Evolutionary conservation across 192 early-diverging fungal species (phyloP).

Genomic region (Coemansia sp.): DNA sequence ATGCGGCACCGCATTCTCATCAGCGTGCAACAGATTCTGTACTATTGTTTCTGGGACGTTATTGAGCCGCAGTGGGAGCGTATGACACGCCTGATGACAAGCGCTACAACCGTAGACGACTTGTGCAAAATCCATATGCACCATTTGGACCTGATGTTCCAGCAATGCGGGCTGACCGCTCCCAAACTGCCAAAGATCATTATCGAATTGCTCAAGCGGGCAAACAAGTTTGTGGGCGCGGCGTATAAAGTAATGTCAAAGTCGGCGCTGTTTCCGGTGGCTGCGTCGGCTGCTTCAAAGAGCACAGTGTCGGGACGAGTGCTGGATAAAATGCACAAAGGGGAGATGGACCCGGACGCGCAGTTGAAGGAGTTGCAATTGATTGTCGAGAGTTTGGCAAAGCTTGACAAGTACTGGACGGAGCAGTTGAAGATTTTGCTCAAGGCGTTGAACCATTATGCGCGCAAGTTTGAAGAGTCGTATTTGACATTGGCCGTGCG

Average conservation of each 20-base stretch:
- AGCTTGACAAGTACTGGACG: constrained; percentile 57
- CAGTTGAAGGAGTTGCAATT: constrained; percentile 37
- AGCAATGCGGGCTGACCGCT: constrained; percentile 87
- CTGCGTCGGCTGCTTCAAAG: constrained; percentile 33
- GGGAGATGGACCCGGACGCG: constrained; percentile 10
- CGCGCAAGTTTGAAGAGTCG: constrained; percentile 75
- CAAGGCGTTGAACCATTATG: constrained; percentile 76
- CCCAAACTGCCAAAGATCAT: constrained; percentile 75
- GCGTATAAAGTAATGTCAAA: constrained; percentile 29
- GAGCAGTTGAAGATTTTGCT: constrained; percentile 72
- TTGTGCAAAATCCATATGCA: constrained; percentile 76
- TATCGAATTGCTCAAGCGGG: constrained; percentile 38
- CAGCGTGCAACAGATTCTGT: constrained; percentile 90
- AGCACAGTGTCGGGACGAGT: constrained; percentile 22
- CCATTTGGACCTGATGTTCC: constrained; percentile 84
- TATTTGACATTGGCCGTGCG: constrained; percentile 60
- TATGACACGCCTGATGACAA: constrained; percentile 64
- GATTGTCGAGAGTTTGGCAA: constrained; percentile 44
- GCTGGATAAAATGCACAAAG: constrained; percentile 24
- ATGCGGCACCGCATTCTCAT: constrained; percentile 81
- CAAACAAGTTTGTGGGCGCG: constrained; percentile 29
- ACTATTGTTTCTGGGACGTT: constrained; percentile 88
- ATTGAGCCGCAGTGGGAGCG: constrained; percentile 86
- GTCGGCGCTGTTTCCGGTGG: constrained; percentile 22
- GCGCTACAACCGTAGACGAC: constrained; percentile 82